Evolutionary conservation across 331 rosid species (phyloP).

Genomic region (Ulmus americana): DNA sequence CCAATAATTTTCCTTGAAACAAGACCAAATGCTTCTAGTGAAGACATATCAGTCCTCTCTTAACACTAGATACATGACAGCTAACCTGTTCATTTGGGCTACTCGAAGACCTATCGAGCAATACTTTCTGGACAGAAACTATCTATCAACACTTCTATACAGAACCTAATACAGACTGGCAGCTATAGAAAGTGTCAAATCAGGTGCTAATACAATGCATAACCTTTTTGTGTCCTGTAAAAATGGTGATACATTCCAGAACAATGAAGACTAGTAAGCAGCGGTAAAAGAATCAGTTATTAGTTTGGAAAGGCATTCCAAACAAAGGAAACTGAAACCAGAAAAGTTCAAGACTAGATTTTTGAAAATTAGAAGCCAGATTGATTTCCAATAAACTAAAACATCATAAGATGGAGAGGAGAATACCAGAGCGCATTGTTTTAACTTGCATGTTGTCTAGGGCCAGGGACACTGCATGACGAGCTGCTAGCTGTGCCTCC

Average conservation of each 20-base stretch:
- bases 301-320: slow-evolving; percentile 1
- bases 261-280: not conserved
- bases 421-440: slow-evolving; percentile 43
- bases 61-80: not conserved
- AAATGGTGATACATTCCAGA: slow-evolving; percentile 5
- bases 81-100: not conserved
- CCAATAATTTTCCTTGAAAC: not conserved
- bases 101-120: not conserved
- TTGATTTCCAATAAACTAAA: slow-evolving; percentile 2
- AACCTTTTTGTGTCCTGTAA: not conserved
- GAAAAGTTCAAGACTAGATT: not conserved
- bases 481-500: slow-evolving; percentile 76
- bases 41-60: not conserved
- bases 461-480: slow-evolving; percentile 68
- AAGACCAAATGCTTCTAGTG: not conserved
- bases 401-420: slow-evolving; percentile 13
- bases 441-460: slow-evolving; percentile 55
- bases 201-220: not conserved
- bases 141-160: not conserved
- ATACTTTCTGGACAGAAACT: not conserved
- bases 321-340: not conserved
- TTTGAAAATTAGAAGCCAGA: not conserved
- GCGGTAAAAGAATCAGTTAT: not conserved
- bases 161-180: not conserved
- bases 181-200: not conserved